Conservation (phyloP, 2,329 filamentous ascomycete genomes). For the Nemania sp. region DNA sequence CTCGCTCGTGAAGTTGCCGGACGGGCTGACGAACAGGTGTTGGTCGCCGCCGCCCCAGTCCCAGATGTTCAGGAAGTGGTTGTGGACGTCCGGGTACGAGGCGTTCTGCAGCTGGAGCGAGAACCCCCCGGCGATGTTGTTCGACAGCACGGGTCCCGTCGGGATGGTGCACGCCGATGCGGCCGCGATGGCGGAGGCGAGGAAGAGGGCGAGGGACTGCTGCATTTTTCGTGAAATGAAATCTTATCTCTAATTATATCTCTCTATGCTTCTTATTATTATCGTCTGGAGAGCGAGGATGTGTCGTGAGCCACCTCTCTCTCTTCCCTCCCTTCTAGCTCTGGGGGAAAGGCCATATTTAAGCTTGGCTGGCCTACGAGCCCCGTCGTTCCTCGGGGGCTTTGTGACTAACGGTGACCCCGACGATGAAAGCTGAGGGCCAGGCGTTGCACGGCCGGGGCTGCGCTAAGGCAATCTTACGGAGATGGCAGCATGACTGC, state of each 20-base stretch:
- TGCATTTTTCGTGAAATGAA: slow-evolving; percentile 12
- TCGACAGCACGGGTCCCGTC: slow-evolving; percentile 34
- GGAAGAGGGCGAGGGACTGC: slow-evolving; percentile 12
- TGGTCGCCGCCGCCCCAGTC: slow-evolving; percentile 46
- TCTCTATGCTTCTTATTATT: too few species aligned
- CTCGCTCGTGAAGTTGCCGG: slow-evolving; percentile 44
- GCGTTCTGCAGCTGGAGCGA: slow-evolving; percentile 45
- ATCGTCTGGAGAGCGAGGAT: not conserved
- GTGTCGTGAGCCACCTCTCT: slow-evolving; percentile 2
- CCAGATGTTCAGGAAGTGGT: slow-evolving; percentile 45
- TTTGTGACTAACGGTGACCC: slow-evolving; percentile 9
- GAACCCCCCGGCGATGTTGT: slow-evolving; percentile 43
- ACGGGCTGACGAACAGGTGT: slow-evolving; percentile 46
- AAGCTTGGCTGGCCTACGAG: slow-evolving; percentile 12
- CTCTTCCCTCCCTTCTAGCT: not conserved
- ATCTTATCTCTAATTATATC: not conserved
- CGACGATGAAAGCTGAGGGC: slow-evolving; percentile 12
- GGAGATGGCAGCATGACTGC: slow-evolving; percentile 18
- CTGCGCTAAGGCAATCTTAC: slow-evolving; percentile 11
- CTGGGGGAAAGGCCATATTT: slow-evolving; percentile 18
- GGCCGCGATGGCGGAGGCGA: slow-evolving; percentile 26
- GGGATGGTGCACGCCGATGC: slow-evolving; percentile 41
- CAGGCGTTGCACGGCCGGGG: not conserved
- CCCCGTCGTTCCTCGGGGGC: not conserved
- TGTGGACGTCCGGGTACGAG: slow-evolving; percentile 43